phyloP scores from a whole-genome alignment of 331 rosid genomes.

The Rosa hybrid region DNA sequence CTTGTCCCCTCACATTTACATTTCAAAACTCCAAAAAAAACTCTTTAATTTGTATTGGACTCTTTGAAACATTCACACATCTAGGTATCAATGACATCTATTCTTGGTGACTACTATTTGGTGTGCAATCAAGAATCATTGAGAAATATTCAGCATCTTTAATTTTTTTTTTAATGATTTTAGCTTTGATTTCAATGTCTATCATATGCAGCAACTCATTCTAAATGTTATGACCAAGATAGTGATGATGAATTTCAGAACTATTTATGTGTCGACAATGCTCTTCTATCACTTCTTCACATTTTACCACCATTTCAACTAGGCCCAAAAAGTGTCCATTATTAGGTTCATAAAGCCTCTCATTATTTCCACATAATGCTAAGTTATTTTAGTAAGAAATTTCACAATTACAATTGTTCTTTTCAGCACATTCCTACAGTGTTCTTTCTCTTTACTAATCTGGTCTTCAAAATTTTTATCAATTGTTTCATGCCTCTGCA shows the following conservation, averaged over 20 bases:
- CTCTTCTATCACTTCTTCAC: neutral
- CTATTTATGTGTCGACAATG: neutral
- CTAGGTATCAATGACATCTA: neutral
- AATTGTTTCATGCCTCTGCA: neutral
- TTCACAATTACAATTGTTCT: neutral
- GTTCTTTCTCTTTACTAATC: neutral
- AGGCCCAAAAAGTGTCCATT: conserved; percentile 3
- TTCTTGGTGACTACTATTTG: neutral
- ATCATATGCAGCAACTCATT: conserved; percentile 7
- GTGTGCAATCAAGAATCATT: neutral
- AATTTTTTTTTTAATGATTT: neutral
- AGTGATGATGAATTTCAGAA: conserved; percentile 11
- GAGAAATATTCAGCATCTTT: neutral
- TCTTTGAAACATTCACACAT: neutral
- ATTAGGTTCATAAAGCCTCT: neutral
- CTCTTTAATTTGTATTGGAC: neutral
- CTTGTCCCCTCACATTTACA: conserved; percentile 13
- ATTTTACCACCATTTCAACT: neutral
- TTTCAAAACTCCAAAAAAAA: neutral
- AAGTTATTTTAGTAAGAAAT: neutral
- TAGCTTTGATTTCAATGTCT: neutral
- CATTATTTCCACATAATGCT: neutral
- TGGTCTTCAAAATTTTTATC: neutral
- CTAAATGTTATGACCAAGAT: neutral
- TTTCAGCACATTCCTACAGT: neutral